Evolutionary conservation across 2,329 filamentous ascomycete species (phyloP).

Genomic region (Diaporthe nobilis): DNA sequence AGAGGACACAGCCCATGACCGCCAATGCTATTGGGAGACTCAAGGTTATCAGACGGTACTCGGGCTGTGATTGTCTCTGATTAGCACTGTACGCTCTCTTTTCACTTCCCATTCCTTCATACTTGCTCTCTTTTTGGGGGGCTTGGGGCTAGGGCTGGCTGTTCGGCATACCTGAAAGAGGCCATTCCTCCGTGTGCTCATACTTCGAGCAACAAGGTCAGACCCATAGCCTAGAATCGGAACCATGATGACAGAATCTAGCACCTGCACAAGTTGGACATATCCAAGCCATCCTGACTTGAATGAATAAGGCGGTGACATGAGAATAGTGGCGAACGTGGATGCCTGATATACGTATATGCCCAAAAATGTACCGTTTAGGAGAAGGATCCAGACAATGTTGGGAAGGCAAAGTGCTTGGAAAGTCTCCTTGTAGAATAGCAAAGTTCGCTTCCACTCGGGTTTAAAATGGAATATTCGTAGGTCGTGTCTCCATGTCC

Average conservation of each 20-base stretch:
- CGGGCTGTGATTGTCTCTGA: neutral
- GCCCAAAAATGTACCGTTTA: neutral
- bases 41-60: neutral
- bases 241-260: constrained; percentile 13
- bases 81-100: neutral
- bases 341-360: constrained; percentile 9
- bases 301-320: constrained; percentile 21
- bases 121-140: neutral
- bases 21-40: neutral
- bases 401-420: neutral
- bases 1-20: neutral
- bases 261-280: constrained; percentile 18
- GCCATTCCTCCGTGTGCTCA: constrained; percentile 5
- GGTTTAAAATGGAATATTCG: neutral
- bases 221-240: neutral
- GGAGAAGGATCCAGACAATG: constrained; percentile 4
- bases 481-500: neutral
- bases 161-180: neutral
- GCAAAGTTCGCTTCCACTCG: neutral
- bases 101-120: no score
- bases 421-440: neutral
- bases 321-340: constrained; percentile 13
- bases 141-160: neutral
- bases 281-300: constrained; percentile 12
- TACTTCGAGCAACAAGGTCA: neutral